A percentile compares a stretch with the other conserved stretches of the same genome.
These are phyloP conservation scores for Pseudozyma hubeiensis DNA, from an alignment of 1,284 basidiomycete species.

Conservation along the genomic window DNA sequence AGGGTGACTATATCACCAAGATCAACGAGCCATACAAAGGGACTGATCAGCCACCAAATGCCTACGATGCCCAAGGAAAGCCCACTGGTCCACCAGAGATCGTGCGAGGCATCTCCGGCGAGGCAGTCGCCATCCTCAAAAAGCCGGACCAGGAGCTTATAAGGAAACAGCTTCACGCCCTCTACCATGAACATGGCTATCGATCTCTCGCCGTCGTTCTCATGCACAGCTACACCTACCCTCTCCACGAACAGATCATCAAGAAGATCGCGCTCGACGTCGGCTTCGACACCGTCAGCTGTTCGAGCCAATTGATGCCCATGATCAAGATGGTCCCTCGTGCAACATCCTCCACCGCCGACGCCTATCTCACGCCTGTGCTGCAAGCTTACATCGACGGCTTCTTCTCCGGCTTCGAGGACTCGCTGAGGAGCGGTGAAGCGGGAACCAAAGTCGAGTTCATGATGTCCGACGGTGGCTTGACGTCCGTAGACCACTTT, in stretches of 20 bases:
- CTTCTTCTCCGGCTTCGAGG: constrained; percentile 89
- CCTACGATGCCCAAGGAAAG: constrained; percentile 77
- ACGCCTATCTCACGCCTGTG: constrained; percentile 95
- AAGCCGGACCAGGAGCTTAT: constrained; percentile 72
- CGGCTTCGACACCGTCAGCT: constrained; percentile 88
- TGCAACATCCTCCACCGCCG: constrained; percentile 90
- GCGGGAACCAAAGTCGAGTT: constrained; percentile 67
- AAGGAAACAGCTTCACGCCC: constrained; percentile 74
- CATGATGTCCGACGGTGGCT: constrained; percentile 74
- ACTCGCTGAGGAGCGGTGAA: constrained; percentile 73
- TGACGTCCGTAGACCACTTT: constrained; percentile 86
- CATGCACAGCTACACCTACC: constrained; percentile 91
- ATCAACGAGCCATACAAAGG: constrained; percentile 53
- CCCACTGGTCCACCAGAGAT: constrained; percentile 79
- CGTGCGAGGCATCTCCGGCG: constrained; percentile 85
- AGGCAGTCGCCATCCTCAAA: constrained; percentile 87
- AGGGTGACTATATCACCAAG: constrained; percentile 9
- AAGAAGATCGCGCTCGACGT: constrained; percentile 80
- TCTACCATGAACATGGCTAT: constrained; percentile 79
- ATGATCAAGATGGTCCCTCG: constrained; percentile 93
- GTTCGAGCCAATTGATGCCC: constrained; percentile 86
- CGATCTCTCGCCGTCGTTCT: constrained; percentile 87
- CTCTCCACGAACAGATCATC: constrained; percentile 80
- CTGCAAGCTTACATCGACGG: constrained; percentile 87
- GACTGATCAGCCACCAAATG: constrained; percentile 72